Conservation (phyloP, 164 flowering plant genomes). For the Kingdonia uniflora region DNA sequence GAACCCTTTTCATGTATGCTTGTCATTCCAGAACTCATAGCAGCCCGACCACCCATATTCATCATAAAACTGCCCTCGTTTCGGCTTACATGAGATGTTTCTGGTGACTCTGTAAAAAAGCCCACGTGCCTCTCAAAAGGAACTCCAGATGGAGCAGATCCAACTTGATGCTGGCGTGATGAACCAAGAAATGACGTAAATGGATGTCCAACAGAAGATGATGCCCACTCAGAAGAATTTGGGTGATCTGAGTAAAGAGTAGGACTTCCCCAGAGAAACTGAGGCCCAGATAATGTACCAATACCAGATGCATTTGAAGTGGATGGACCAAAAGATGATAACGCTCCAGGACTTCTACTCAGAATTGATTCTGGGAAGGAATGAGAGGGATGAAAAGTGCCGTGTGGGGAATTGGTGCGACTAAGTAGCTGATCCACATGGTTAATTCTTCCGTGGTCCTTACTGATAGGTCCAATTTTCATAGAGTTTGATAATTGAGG, state of each 20-base stretch:
- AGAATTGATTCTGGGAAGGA: conserved; percentile 57
- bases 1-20: conserved; percentile 59
- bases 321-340: conserved; percentile 47
- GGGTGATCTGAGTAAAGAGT: conserved; percentile 38
- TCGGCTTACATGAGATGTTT: conserved; percentile 42
- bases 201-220: conserved; percentile 34
- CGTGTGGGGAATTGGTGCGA: conserved; percentile 25
- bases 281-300: conserved; percentile 72
- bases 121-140: conserved; percentile 67
- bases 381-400: conserved; percentile 42
- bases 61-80: conserved; percentile 40
- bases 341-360: conserved; percentile 33
- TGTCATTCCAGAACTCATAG: conserved; percentile 37
- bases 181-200: conserved; percentile 40
- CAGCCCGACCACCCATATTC: conserved; percentile 41
- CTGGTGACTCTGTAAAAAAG: conserved; percentile 58
- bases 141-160: conserved; percentile 89
- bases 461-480: conserved; percentile 68
- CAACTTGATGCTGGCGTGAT: conserved; percentile 60
- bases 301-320: conserved; percentile 48
- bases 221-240: conserved; percentile 47
- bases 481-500: conserved; percentile 41
- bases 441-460: conserved; percentile 43
- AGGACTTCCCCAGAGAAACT: conserved; percentile 93
- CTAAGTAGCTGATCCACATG: conserved; percentile 33